These are phyloP conservation scores for Cercospora sp. DNA, from an alignment of 2,329 filamentous ascomycete genomes.

Conservation along the genomic window DNA sequence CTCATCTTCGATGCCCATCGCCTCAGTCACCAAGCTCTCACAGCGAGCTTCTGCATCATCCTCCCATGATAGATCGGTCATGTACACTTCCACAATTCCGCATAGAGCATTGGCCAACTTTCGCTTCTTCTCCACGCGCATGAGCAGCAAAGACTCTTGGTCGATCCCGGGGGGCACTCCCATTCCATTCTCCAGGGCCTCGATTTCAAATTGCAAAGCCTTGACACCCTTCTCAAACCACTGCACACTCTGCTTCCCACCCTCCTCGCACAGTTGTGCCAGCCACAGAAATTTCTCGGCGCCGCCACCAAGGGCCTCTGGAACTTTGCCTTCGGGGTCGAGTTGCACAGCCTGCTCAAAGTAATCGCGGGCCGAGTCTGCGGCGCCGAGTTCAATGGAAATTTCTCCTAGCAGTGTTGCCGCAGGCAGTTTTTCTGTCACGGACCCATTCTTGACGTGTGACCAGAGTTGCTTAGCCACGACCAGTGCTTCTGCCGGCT, in stretches of 20 bases:
- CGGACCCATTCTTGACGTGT: slow-evolving; percentile 44
- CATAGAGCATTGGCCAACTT: slow-evolving; percentile 92
- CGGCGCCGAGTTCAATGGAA: slow-evolving; percentile 77
- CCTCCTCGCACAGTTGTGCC: slow-evolving; percentile 76
- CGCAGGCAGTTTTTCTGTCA: slow-evolving; percentile 58
- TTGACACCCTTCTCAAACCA: slow-evolving; percentile 69
- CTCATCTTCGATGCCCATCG: slow-evolving; percentile 77
- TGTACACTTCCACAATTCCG: slow-evolving; percentile 93
- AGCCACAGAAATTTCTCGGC: slow-evolving; percentile 94
- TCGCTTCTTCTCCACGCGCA: slow-evolving; percentile 68
- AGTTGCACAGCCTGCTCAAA: slow-evolving; percentile 73
- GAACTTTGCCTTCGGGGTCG: slow-evolving; percentile 71
- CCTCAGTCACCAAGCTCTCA: slow-evolving; percentile 86
- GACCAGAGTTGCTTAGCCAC: slow-evolving; percentile 57
- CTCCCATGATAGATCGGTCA: slow-evolving; percentile 82
- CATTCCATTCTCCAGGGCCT: slow-evolving; percentile 57
- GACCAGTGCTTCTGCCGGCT: slow-evolving; percentile 59
- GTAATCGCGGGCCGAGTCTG: slow-evolving; percentile 69
- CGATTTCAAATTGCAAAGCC: slow-evolving; percentile 71
- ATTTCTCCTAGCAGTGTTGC: slow-evolving; percentile 80
- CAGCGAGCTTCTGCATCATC: slow-evolving; percentile 85
- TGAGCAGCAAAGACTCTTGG: slow-evolving; percentile 41
- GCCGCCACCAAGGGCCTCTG: slow-evolving; percentile 74
- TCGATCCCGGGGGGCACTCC: slow-evolving; percentile 31
- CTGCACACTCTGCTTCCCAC: slow-evolving; percentile 59